Conservation (phyloP, 257 asterid genomes). For the Petunia secreta region DNA sequence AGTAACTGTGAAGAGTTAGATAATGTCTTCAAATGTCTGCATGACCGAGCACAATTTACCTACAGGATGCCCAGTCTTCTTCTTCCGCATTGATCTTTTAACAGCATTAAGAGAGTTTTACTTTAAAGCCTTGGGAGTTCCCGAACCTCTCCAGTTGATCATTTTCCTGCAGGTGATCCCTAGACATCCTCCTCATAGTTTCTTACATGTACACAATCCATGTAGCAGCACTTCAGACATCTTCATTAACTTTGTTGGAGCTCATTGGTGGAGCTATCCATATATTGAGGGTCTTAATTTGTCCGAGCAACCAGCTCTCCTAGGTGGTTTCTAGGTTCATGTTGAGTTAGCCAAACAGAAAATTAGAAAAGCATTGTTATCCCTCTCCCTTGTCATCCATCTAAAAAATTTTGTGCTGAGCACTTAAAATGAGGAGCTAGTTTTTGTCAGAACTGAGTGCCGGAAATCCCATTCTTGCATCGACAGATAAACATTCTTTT, state of each 20-base stretch:
- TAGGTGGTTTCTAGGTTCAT: conserved; percentile 2
- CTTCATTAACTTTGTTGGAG: neutral
- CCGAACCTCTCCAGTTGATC: neutral
- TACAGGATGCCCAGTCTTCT: no score
- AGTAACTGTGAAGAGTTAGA: neutral
- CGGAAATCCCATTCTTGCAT: neutral
- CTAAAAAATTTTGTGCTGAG: neutral
- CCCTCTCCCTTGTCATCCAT: neutral
- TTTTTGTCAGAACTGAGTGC: neutral
- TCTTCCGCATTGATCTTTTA: no score
- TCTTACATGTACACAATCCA: neutral
- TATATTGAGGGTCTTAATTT: neutral
- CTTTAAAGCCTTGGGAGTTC: neutral
- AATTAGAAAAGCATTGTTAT: neutral
- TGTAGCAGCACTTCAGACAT: neutral
- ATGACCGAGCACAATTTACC: no score
- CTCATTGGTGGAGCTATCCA: neutral
- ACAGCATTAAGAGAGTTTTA: no score
- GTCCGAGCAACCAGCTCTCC: neutral
- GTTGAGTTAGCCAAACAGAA: neutral
- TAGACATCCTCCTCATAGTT: neutral
- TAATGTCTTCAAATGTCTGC: no score
- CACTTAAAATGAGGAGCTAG: neutral
- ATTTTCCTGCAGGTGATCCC: neutral
- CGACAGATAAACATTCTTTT: neutral